Conservation (phyloP, 768 basidiomycete species). For the Ramaria sp. region DNA sequence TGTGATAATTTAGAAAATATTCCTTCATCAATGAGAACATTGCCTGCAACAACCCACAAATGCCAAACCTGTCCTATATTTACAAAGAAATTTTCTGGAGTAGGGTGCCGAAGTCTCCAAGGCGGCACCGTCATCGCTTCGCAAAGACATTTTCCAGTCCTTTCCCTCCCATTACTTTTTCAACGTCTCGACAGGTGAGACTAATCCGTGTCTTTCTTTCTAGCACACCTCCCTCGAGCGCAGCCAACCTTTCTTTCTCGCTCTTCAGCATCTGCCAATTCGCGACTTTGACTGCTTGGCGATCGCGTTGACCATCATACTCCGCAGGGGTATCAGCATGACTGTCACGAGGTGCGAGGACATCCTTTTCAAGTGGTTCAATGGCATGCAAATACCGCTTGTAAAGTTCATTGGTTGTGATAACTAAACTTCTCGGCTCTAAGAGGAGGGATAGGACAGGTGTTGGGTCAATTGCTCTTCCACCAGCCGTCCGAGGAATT, state of each 20-base stretch:
- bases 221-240: slow-evolving; percentile 41
- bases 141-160: background rate
- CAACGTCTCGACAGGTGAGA: slow-evolving; percentile 78
- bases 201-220: slow-evolving; percentile 58
- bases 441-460: slow-evolving; percentile 68
- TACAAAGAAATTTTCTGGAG: too few species aligned
- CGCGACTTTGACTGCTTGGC: slow-evolving; percentile 27
- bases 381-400: slow-evolving; percentile 75
- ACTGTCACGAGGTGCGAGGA: slow-evolving; percentile 15
- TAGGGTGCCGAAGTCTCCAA: too few species aligned
- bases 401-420: slow-evolving; percentile 65
- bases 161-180: slow-evolving; percentile 33
- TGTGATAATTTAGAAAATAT: too few species aligned
- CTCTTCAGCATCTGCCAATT: slow-evolving; percentile 47
- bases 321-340: slow-evolving; percentile 10
- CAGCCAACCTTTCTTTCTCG: slow-evolving; percentile 24
- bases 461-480: slow-evolving; percentile 45
- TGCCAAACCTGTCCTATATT: too few species aligned
- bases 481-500: slow-evolving; percentile 18
- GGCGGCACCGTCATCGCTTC: background rate
- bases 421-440: slow-evolving; percentile 76
- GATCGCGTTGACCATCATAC: slow-evolving; percentile 18
- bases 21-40: too few species aligned
- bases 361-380: slow-evolving; percentile 42
- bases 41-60: too few species aligned